Evolutionary conservation across 495 filamentous ascomycete genomes (phyloP), one percentile per base, ranked within the genome.

Genomic region (Daldinia vernicosa): DNA sequence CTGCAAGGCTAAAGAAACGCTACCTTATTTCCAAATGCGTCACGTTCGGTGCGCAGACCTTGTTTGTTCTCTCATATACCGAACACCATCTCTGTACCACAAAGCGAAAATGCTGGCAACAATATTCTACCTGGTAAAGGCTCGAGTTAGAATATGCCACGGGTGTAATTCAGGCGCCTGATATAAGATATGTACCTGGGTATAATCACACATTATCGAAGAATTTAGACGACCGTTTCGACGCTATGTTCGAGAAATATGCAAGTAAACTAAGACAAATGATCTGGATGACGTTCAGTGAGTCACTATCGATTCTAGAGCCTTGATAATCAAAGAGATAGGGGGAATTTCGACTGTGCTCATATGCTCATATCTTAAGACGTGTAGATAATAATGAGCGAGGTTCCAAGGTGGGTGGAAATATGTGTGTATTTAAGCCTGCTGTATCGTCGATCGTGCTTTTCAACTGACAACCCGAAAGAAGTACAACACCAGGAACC

Each of bases 21-120:
- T 74, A 77, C 75, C 75, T 75, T 54, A 77, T 68, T 75, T 77
- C 73, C 12, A 77, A 28, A 67, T 75, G 75, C 39, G 75, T 77
- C 27, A 77, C 73, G 50, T 76, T 75, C n/a, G 75, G 73, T 39
- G 68, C 64, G 67, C 75, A 77, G 9, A 70, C 67, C 65, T 70
- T 75, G 40, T 74, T 74, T 27, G 75, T 77, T 53, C 75, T 74
- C 56, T 77, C 75, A 37, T 77, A 77, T 22, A 67, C 67, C 14
- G 70, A 70, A 52, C 75, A 77, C 75, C 75, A 77, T 63, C 60
- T 74, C 35, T 75, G 67, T 55, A 77, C 75, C n/a, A 77, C 75
- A 26, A 75, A 77, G 54, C 75, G 75, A 33, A 70, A 72, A 63
- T 77, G 75, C 43, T 77, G 73, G 59, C 75, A 77, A 35, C 71